Conservation (phyloP, 805 yeast species). For the Jamesozyma piceae region DNA sequence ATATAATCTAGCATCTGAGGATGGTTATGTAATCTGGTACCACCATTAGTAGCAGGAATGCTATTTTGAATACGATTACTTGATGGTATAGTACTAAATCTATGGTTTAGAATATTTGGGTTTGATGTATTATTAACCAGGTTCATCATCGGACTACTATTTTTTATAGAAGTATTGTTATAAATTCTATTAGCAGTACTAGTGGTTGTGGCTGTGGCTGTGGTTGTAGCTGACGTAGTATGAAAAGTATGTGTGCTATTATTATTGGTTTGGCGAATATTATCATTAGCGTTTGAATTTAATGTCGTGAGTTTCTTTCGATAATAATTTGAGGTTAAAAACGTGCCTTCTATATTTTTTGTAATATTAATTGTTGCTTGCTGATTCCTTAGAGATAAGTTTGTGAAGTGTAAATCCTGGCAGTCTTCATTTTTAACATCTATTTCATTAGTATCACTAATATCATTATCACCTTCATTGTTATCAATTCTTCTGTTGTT, state of each 20-base stretch:
- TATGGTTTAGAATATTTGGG: background rate
- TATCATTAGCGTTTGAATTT: background rate
- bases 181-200: background rate
- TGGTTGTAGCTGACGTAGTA: background rate
- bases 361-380: background rate
- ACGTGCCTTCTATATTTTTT: background rate
- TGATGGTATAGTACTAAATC: background rate
- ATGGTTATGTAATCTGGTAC: background rate
- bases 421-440: background rate
- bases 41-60: background rate
- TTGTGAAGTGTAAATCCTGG: background rate
- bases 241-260: background rate
- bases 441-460: background rate
- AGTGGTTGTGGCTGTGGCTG: too few relatives aligned
- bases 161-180: background rate
- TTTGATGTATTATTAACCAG: background rate
- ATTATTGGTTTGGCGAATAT: background rate
- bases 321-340: background rate
- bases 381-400: background rate
- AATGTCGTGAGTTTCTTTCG: background rate
- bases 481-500: background rate
- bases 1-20: constrained; percentile 22
- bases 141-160: background rate
- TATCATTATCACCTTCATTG: background rate
- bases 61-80: background rate